Evolutionary conservation across 78 protist genomes (phyloP).

Genomic region (Dictyostelium purpureum): DNA sequence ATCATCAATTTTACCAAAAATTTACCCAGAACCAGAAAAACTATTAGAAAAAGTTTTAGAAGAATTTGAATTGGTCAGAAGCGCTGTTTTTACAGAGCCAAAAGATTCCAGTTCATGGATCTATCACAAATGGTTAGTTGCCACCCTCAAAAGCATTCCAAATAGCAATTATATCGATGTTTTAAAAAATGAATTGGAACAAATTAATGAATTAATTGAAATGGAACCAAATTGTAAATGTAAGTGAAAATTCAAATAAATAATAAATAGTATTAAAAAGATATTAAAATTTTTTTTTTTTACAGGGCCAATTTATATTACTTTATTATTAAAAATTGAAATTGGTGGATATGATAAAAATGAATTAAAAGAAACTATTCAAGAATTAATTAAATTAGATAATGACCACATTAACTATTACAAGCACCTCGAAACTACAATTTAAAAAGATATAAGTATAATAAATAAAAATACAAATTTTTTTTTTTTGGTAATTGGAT

Average conservation of each 20-base stretch:
- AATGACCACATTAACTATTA: constrained; percentile 58
- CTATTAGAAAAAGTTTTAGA: constrained; percentile 13
- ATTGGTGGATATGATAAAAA: constrained; percentile 8
- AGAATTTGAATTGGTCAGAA: constrained; percentile 88
- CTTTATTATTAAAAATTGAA: constrained; percentile 46
- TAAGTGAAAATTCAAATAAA: neutral
- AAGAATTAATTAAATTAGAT: constrained; percentile 21
- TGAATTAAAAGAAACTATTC: constrained; percentile 3
- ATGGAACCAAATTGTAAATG: constrained; percentile 86
- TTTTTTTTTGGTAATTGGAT: too few relatives aligned
- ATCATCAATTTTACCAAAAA: constrained; percentile 45
- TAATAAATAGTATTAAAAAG: neutral
- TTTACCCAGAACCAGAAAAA: constrained; percentile 25
- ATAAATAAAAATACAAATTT: too few relatives aligned
- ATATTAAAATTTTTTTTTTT: neutral
- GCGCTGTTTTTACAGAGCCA: constrained; percentile 95
- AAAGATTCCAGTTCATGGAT: constrained; percentile 95
- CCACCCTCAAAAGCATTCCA: constrained; percentile 60
- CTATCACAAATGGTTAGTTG: constrained; percentile 91
- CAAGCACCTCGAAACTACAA: constrained; percentile 20
- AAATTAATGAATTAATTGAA: constrained; percentile 47
- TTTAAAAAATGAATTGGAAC: constrained; percentile 48
- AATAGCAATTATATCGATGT: constrained; percentile 36
- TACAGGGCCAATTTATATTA: constrained; percentile 53
- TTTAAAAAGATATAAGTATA: too few relatives aligned